Evolutionary conservation across 208 protist genomes (phyloP), one percentile per base, ranked within the genome.

Genomic region (Jaenimonas drosophilae): DNA sequence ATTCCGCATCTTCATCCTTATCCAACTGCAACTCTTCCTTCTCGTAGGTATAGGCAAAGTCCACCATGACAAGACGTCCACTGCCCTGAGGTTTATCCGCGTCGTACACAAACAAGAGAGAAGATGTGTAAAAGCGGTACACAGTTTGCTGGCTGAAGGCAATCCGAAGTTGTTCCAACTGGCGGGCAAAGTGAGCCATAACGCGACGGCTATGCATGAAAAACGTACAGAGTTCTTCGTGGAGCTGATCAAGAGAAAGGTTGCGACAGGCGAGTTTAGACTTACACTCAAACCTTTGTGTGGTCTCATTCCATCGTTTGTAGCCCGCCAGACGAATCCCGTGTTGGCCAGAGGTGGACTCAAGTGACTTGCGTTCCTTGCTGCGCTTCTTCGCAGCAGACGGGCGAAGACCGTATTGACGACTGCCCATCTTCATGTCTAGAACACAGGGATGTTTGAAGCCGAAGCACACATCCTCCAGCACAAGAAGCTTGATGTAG

Each of bases 31-130:
- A 63, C 45, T 92, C 84, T 27, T 54, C 52, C 12, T 64, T 58
- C 39, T 88, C 76, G 54, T 92, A 92, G 2, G 84, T 87, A 62
- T 81, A 92, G 9, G 84, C 84, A 49, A 92, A 92, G 62, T 92
- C 84, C 0, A 92, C 76, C 84, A 92, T 92, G 28, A 80, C 75
- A 26, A 92, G 51, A 0, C 84, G 84, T 19, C 58, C 54, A n/a
- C 76, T 88, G 21, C 58, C 16, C n/a, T 77, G 27, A 17, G 84
- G 73, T 11, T 58, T 43, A 19, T 64, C 76, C 11, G 70, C 76
- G 54, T 92, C 84, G 59, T 88, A 92, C 21, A 92, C 74, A 65
- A 92, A 85, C 38, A 92, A 50, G 41, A 92, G 49, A 26, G 84
- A 92, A 14, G 84, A 92, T 14, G 84, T 92, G 61, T 76, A 92